These are phyloP conservation scores for Cicer yamashitae DNA, from an alignment of 306 rosid species.

Conservation along the genomic window DNA sequence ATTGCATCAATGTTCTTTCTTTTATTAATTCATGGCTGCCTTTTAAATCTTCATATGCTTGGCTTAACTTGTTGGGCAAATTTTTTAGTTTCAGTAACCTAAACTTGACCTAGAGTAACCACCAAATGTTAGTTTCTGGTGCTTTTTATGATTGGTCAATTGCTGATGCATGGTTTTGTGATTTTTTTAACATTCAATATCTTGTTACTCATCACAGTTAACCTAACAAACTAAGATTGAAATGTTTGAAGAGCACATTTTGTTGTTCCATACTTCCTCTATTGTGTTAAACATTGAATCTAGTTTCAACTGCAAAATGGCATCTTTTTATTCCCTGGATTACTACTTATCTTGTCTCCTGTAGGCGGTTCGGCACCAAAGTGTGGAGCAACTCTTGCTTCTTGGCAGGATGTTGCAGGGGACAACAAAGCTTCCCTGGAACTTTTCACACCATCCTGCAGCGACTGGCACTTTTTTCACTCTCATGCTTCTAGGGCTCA, in stretches of 20 bases:
- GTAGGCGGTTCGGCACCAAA: conserved; percentile 90
- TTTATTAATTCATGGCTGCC: neutral
- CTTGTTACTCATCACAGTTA: neutral
- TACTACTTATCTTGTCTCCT: conserved; percentile 42
- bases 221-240: conserved; percentile 17
- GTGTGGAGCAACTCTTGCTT: conserved; percentile 97
- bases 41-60: conserved; percentile 9
- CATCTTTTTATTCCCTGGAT: conserved; percentile 36
- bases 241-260: conserved; percentile 14
- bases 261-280: conserved; percentile 19
- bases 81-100: conserved; percentile 36
- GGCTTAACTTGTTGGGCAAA: conserved; percentile 1
- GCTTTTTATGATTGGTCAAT: conserved; percentile 32
- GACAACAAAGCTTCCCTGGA: conserved; percentile 87
- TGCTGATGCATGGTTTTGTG: neutral
- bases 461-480: conserved; percentile 96
- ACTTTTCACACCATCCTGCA: conserved; percentile 93
- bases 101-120: conserved; percentile 17
- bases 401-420: conserved; percentile 96
- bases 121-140: conserved; percentile 24
- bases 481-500: conserved; percentile 94
- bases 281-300: conserved; percentile 25
- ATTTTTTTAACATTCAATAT: conserved; percentile 11
- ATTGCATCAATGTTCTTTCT: neutral
- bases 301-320: conserved; percentile 37